These are phyloP conservation scores for Boletus patriciae DNA, from an alignment of 768 basidiomycete genomes.

Conservation along the genomic window DNA sequence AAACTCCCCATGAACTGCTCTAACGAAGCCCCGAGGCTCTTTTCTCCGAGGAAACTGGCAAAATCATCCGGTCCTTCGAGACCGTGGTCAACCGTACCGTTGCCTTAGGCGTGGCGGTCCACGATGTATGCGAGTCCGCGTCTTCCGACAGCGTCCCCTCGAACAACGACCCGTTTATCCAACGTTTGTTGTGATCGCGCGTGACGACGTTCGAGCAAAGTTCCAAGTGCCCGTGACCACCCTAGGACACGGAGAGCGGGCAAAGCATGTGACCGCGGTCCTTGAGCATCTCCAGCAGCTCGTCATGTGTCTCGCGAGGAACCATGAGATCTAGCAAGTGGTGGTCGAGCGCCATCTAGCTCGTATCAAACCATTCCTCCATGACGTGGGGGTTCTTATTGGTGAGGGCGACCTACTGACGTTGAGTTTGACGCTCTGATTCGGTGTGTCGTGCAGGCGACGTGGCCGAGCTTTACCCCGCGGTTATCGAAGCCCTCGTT, in stretches of 20 bases:
- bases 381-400: constrained; percentile 4
- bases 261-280: background rate
- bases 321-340: background rate
- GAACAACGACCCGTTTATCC: background rate
- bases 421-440: background rate
- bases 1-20: background rate
- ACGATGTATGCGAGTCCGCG: background rate
- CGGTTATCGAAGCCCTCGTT: constrained; percentile 8
- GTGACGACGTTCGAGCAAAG: constrained; percentile 2
- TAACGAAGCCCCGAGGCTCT: background rate
- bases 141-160: background rate
- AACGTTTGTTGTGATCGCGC: background rate
- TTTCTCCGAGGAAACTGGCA: constrained; percentile 1
- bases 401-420: constrained; percentile 2
- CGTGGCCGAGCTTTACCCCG: constrained; percentile 15
- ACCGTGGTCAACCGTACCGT: constrained; percentile 1
- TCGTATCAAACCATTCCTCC: background rate
- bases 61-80: constrained; percentile 4
- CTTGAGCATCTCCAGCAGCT: background rate
- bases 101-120: background rate
- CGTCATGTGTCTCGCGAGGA: background rate
- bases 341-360: constrained; percentile 6
- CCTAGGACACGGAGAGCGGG: constrained; percentile 12
- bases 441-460: constrained; percentile 8
- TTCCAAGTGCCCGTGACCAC: constrained; percentile 9